Conservation (phyloP, 2,329 filamentous ascomycete genomes). For the Remersonia thermophila region DNA sequence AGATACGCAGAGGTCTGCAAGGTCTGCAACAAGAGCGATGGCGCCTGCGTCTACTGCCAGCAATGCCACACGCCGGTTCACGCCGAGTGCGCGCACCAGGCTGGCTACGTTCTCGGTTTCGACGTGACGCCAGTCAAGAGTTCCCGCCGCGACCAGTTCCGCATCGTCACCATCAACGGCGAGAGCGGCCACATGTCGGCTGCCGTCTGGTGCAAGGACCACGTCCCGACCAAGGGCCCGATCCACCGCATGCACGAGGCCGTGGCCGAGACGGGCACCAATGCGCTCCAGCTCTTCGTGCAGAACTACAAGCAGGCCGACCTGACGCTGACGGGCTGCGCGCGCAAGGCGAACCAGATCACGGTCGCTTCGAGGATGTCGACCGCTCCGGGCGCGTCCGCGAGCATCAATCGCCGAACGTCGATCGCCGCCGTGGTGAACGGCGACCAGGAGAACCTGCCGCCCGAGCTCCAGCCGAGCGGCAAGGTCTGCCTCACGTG, state of each 20-base stretch:
- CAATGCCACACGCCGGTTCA: conserved; percentile 64
- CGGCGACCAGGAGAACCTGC: conserved; percentile 19
- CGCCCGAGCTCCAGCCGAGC: conserved; percentile 24
- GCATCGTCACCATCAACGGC: conserved; percentile 65
- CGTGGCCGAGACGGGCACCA: conserved; percentile 58
- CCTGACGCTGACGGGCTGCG: conserved; percentile 76
- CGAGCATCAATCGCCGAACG: conserved; percentile 36
- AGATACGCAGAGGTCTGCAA: conserved; percentile 72
- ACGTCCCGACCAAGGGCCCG: conserved; percentile 57
- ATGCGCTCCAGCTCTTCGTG: conserved; percentile 74
- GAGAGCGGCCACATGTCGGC: conserved; percentile 79
- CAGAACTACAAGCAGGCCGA: conserved; percentile 93
- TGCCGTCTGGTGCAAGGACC: conserved; percentile 83
- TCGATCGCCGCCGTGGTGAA: conserved; percentile 34
- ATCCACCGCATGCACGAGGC: conserved; percentile 70
- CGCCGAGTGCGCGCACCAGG: conserved; percentile 78
- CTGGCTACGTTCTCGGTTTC: conserved; percentile 75
- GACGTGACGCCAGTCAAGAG: conserved; percentile 84
- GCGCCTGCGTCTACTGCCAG: conserved; percentile 77
- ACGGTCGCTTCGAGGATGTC: conserved; percentile 48
- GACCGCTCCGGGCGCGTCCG: conserved; percentile 27
- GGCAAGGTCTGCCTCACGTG: conserved; percentile 52
- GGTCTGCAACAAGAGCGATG: conserved; percentile 59
- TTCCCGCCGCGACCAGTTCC: conserved; percentile 69
- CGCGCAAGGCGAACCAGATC: conserved; percentile 77